Base-by-base conservation (phyloP, 805 yeast genomes). In the Suhomyces sp. region DNA sequence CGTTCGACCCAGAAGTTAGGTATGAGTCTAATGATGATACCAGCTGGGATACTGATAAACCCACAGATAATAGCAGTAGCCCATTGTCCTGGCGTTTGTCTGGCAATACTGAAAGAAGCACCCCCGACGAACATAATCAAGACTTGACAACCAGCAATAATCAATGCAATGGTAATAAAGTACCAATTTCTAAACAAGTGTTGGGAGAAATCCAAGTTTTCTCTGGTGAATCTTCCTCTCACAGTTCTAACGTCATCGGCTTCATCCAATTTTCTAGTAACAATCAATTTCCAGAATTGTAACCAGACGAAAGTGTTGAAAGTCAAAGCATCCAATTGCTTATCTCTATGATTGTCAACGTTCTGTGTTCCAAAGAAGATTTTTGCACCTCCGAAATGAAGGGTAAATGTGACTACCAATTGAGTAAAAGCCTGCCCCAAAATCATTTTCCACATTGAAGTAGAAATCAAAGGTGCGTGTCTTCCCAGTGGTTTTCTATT, bases 371-470 rank as follows among this genome's bases (percentile, higher is more conserved):
- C 78, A 33, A 55, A 60, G 56, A 88, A 84, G 19, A 88, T 63
- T 28, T 60, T 34, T 11, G 62, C 58, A 13, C 97, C 96, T 7
- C 79, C 84, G 62, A 88, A 93, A 59, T 88, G 93, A 28, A 93
- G 62, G 8, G 72, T 69, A 54, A 93, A 83, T 0, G 98, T 91
- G 13, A 93, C 76, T 15, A 73, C 56, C 43, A 93, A 72, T 68
- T 93, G 99, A 42, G 79, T 74, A 11, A 71, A 40, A 1, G 96
- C 75, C 65, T 93, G 97, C 2, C 95, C 93, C 31, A 90, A 42
- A 48, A 93, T 93, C 97, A 93, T 91, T 63, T 93, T 93, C 98
- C 98, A 93, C 90, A 93, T 93, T 7, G 96, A 83, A 3, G 81
- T 80, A 4, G 95, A 72, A 46, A 93, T 91, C 62, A 93, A 71